Percentiles rank a stretch among this genome's conserved stretches.
Conservation (phyloP, 306 rosid species). For the Begonia loranthoides region DNA sequence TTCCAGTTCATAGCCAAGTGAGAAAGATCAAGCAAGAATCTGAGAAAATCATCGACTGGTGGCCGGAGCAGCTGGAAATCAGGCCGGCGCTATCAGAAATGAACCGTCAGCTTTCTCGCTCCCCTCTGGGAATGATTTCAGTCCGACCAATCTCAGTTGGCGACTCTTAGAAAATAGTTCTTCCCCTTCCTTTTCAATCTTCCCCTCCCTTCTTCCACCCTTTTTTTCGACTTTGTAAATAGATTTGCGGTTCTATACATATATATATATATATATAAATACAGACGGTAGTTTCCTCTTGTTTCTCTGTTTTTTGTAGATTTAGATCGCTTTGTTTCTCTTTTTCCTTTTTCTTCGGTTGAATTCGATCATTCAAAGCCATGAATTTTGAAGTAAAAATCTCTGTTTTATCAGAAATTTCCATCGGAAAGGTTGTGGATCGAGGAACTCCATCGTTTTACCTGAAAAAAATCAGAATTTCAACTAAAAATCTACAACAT, state of each 20-base stretch:
- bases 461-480: too few species aligned
- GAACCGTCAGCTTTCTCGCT: conserved; percentile 44
- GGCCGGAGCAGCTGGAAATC: conserved; percentile 41
- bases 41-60: conserved; percentile 37
- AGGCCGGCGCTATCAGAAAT: conserved; percentile 38
- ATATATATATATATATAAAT: background rate
- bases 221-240: background rate
- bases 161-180: conserved; percentile 22
- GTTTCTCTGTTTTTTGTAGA: too few species aligned
- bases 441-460: too few species aligned
- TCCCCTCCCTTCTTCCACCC: background rate
- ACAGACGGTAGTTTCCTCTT: background rate
- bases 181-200: background rate
- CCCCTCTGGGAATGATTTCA: conserved; percentile 59
- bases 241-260: background rate
- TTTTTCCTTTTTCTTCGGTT: too few species aligned
- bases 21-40: conserved; percentile 74
- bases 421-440: too few species aligned
- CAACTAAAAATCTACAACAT: too few species aligned
- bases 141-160: conserved; percentile 41
- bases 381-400: too few species aligned
- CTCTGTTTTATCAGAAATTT: too few species aligned
- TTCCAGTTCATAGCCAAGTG: conserved; percentile 61
- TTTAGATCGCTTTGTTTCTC: too few species aligned
- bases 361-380: too few species aligned